Evolutionary conservation across 2,329 filamentous ascomycete species (phyloP).

Genomic region (Gliomastix tumulicola): DNA sequence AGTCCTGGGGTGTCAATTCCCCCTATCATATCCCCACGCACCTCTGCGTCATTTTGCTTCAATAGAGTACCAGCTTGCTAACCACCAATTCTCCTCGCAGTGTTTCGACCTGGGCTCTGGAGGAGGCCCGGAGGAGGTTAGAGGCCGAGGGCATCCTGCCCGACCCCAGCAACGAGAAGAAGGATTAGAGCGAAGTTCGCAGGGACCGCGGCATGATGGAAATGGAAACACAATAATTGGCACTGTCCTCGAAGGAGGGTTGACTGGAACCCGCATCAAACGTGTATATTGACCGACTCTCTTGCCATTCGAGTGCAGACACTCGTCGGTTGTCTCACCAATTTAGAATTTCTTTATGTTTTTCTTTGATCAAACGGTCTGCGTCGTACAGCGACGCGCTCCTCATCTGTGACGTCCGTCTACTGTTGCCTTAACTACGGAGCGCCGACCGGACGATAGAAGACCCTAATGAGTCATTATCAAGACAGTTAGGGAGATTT

Average conservation of each 20-base stretch:
- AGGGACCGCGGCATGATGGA: not conserved
- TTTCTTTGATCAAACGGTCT: too few relatives aligned
- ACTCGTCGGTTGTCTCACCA: not conserved
- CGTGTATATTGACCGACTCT: not conserved
- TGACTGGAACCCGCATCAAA: not conserved
- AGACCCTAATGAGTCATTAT: too few relatives aligned
- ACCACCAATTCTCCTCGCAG: constrained; percentile 36
- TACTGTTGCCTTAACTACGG: too few relatives aligned
- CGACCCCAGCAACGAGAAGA: constrained; percentile 56
- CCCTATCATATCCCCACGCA: too few relatives aligned
- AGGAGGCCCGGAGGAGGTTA: constrained; percentile 91
- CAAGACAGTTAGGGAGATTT: too few relatives aligned
- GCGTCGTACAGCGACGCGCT: too few relatives aligned
- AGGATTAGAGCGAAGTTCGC: constrained; percentile 22
- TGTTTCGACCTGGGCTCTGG: constrained; percentile 98
- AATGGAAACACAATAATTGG: not conserved
- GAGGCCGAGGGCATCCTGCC: constrained; percentile 91
- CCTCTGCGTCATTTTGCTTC: constrained; percentile 17
- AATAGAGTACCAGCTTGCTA: constrained; percentile 2
- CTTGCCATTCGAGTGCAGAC: not conserved
- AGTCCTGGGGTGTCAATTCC: too few relatives aligned
- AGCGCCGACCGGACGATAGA: too few relatives aligned
- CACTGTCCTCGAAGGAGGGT: not conserved
- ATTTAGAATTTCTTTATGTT: not conserved
- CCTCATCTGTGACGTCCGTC: too few relatives aligned